Percentiles rank a stretch among this genome's conserved stretches.
Evolutionary conservation across 2,329 filamentous ascomycete genomes (phyloP).

Genomic region (Penicillium brevicompactum): DNA sequence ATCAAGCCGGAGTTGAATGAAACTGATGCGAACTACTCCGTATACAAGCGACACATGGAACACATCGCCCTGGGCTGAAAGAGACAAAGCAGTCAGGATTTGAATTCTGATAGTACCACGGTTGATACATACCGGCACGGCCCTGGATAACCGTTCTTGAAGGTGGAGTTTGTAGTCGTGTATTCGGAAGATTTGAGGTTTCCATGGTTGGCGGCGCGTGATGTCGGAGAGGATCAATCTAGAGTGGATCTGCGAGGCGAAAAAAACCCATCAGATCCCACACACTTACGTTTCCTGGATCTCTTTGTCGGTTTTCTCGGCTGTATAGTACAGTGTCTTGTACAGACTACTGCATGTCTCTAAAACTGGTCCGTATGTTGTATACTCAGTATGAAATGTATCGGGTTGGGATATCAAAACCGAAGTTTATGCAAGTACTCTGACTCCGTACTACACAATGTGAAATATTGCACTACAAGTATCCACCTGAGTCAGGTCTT

Average conservation of each 20-base stretch:
- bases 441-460: not conserved
- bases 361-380: not conserved
- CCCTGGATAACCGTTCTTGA: constrained; percentile 25
- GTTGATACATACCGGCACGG: constrained; percentile 24
- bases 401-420: constrained; percentile 1
- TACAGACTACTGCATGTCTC: constrained; percentile 14
- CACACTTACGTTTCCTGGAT: constrained; percentile 1
- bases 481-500: constrained; percentile 1
- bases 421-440: not conserved
- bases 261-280: constrained; percentile 8
- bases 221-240: constrained; percentile 6
- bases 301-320: not conserved
- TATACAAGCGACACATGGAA: not conserved
- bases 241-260: constrained; percentile 9
- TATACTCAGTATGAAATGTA: constrained; percentile 2
- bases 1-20: constrained; percentile 19
- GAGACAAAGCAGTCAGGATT: constrained; percentile 7
- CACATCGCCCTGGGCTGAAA: not conserved
- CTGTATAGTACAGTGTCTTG: constrained; percentile 5
- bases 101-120: constrained; percentile 15
- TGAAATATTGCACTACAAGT: not conserved
- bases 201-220: constrained; percentile 18
- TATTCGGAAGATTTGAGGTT: constrained; percentile 6
- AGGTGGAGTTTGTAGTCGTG: constrained; percentile 20
- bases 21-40: not conserved